Percentiles rank a stretch among this genome's conserved stretches.
phyloP scores from a whole-genome alignment of 2,329 filamentous ascomycete genomes.

The Byssochlamys sp. region DNA sequence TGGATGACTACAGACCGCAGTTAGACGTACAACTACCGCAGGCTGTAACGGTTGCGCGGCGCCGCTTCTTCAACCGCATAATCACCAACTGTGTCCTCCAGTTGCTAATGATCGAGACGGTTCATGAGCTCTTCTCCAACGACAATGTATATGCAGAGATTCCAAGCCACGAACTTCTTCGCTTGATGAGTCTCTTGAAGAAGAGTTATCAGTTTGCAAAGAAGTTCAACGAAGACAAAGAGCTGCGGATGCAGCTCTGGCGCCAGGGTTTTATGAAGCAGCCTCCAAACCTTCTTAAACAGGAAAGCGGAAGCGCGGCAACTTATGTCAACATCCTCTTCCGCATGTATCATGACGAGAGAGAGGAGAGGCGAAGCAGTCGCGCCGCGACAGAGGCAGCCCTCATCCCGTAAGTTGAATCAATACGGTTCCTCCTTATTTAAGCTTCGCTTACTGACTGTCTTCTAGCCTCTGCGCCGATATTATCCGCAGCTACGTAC shows the following conservation, averaged over 20 bases:
- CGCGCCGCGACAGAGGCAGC: conserved; percentile 79
- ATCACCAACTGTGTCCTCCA: conserved; percentile 97
- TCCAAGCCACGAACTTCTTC: conserved; percentile 76
- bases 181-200: conserved; percentile 88
- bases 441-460: conserved; percentile 11
- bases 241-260: conserved; percentile 87
- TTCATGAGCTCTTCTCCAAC: conserved; percentile 96
- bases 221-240: conserved; percentile 95
- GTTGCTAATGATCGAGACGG: conserved; percentile 97
- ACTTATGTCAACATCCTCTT: conserved; percentile 95
- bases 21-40: conserved; percentile 74
- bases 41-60: conserved; percentile 80
- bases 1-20: conserved; percentile 82
- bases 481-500: conserved; percentile 76
- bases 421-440: not conserved
- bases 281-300: conserved; percentile 91
- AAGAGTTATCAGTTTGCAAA: conserved; percentile 94
- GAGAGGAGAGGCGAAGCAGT: conserved; percentile 68
- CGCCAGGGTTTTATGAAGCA: conserved; percentile 99
- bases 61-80: conserved; percentile 97
- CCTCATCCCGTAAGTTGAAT: conserved; percentile 59
- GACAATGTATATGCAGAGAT: conserved; percentile 90
- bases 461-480: conserved; percentile 66
- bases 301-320: conserved; percentile 83
- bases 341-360: conserved; percentile 89